Evolutionary conservation across 768 basidiomycete species (phyloP), one percentile per base, ranked within the genome.

Genomic region (Fistulinella prunicolor): DNA sequence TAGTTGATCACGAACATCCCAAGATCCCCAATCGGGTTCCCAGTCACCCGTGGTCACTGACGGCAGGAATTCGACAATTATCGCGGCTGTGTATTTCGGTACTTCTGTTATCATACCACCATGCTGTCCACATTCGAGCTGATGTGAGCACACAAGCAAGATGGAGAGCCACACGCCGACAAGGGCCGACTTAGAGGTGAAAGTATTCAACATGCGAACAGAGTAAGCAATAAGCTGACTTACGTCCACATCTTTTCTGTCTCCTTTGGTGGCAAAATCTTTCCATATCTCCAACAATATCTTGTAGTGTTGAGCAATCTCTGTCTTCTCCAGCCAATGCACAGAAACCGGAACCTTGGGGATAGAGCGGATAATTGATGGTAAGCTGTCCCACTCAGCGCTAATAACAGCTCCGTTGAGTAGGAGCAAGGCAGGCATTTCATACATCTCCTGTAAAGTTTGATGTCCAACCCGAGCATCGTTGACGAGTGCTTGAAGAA

Each of bases 81-180:
- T 60, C 3, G 61, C 51, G 0, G 72, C 68, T 2, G 75, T 54
- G 38, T 57, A 63, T 14, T 53, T 60, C 14, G 73, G 65, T 42
- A 74, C 65, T 4, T 66, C 56, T 0, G 72, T 47, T 16, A 68
- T 50, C 3, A 71, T 52, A 1, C 70, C 66, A 12, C 73, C 56
- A 53, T 74, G 70, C 1, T 62, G 64, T 26, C 59, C 59, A 19
- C 61, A 70, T 46, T 76, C 71, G 1, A 72, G 70, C 10, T 77
- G 58, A 42, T 76, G 71, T 9, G 75, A 66, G 36, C 73, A 75
- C 16, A 66, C 74, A 21, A 81, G 72, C n/a, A 86, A 64, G 16
- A 86, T 69, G 0, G 77, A 73, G 51, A 78, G 72, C 84, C 84
- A 86, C 1, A 71, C 63, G 36, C 67, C 59, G 4, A 78, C 38